phyloP scores from a whole-genome alignment of 805 yeast genomes.

The Saturnispora halmiae region DNA sequence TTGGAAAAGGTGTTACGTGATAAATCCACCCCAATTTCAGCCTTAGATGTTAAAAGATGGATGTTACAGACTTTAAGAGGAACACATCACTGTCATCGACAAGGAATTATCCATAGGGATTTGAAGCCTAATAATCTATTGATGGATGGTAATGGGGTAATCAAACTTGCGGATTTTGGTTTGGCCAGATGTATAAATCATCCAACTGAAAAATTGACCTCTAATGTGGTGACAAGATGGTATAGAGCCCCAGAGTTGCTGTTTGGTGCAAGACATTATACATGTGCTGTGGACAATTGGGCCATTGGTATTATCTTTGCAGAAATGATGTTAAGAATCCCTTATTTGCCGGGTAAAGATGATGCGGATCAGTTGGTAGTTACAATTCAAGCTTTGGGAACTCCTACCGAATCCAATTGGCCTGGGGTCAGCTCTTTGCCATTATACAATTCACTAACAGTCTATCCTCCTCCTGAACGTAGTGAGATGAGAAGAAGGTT shows the following conservation, averaged over 20 bases:
- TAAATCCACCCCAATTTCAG: slow-evolving; percentile 60
- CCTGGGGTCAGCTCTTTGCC: slow-evolving; percentile 80
- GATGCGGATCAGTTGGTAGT: slow-evolving; percentile 85
- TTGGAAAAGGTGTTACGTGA: slow-evolving; percentile 85
- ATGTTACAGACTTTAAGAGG: slow-evolving; percentile 90
- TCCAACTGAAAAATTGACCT: slow-evolving; percentile 69
- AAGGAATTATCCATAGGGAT: slow-evolving; percentile 85
- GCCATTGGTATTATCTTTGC: slow-evolving; percentile 95
- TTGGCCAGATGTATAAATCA: slow-evolving; percentile 78
- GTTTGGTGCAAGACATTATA: slow-evolving; percentile 81
- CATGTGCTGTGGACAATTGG: slow-evolving; percentile 90
- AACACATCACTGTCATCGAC: slow-evolving; percentile 89
- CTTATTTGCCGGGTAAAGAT: slow-evolving; percentile 87
- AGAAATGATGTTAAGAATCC: slow-evolving; percentile 88
- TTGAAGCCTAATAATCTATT: slow-evolving; percentile 87
- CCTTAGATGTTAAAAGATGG: slow-evolving; percentile 91
- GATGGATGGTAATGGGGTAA: slow-evolving; percentile 75
- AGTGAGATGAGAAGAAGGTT: slow-evolving; percentile 75
- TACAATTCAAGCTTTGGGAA: slow-evolving; percentile 92
- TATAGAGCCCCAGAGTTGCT: slow-evolving; percentile 92
- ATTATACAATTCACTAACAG: slow-evolving; percentile 58
- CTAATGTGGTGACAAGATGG: slow-evolving; percentile 97
- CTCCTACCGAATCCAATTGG: slow-evolving; percentile 91
- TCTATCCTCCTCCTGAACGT: slow-evolving; percentile 77
- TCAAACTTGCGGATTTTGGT: slow-evolving; percentile 97